Conservation (phyloP, 1,139 yeast species). For the Pichiaceae sp. region DNA sequence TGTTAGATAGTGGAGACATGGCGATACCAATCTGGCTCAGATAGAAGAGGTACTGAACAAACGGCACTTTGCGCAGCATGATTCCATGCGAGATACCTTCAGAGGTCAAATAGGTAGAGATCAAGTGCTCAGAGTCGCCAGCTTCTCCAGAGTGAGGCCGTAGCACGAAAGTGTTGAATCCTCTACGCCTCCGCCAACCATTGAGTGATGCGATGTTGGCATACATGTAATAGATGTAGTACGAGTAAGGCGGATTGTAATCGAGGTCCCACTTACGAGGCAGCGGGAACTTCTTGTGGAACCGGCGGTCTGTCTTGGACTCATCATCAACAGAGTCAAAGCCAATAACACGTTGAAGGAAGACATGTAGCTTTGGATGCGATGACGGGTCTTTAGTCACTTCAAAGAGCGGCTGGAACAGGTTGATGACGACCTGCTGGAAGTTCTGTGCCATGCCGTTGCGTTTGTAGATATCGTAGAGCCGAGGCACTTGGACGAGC, state of each 20-base stretch:
- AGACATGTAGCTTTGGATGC: conserved; percentile 83
- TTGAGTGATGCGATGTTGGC: conserved; percentile 83
- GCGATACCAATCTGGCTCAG: conserved; percentile 95
- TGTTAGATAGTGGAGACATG: conserved; percentile 97
- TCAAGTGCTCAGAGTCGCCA: conserved; percentile 96
- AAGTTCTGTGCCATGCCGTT: conserved; percentile 63
- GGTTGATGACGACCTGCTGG: conserved; percentile 67
- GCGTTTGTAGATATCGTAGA: conserved; percentile 82
- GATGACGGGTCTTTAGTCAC: conserved; percentile 76
- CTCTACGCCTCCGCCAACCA: conserved; percentile 64
- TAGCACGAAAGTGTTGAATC: conserved; percentile 80
- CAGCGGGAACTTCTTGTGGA: conserved; percentile 72
- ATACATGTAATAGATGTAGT: conserved; percentile 81
- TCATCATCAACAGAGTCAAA: conserved; percentile 99
- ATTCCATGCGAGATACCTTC: conserved; percentile 96
- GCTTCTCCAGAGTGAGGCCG: conserved; percentile 99
- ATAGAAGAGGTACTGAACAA: conserved; percentile 86
- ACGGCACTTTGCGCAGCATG: conserved; percentile 83
- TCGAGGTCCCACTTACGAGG: conserved; percentile 73
- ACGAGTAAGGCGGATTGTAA: conserved; percentile 94
- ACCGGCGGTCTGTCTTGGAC: conserved; percentile 77
- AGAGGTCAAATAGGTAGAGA: conserved; percentile 80
- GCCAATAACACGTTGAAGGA: conserved; percentile 90
- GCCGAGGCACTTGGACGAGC: conserved; percentile 91
- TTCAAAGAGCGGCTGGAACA: conserved; percentile 88